Conservation (phyloP, 345 rosid genomes). For the Eucalyptus tenuipes region DNA sequence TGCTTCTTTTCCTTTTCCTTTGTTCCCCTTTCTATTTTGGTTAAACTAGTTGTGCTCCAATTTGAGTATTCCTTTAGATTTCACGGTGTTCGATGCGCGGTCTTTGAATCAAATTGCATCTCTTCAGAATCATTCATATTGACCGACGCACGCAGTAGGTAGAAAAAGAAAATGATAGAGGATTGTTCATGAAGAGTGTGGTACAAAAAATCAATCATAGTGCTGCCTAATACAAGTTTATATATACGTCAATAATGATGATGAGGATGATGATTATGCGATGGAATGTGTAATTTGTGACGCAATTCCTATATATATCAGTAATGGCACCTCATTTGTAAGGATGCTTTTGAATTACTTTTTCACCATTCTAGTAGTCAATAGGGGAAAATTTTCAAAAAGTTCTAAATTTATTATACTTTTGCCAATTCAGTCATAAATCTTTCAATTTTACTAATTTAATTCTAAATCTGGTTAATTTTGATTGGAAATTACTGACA, state of each 20-base stretch:
- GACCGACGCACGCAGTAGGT: neutral
- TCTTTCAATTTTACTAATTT: no score
- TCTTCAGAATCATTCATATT: neutral
- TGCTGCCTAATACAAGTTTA: neutral
- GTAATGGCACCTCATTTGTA: no score
- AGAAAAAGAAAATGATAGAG: neutral
- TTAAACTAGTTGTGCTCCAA: neutral
- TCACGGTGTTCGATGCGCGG: neutral
- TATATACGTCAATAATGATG: no score
- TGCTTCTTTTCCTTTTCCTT: no score
- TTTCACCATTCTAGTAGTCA: neutral
- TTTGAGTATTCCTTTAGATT: neutral
- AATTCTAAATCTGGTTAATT: fast-evolving
- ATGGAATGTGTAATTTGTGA: neutral
- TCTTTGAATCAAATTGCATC: neutral
- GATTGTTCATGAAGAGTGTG: no score
- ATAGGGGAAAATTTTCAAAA: no score
- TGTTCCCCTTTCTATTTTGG: no score
- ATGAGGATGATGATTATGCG: neutral
- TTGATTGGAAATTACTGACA: no score
- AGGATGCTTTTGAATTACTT: neutral
- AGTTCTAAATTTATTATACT: no score
- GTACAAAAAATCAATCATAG: neutral
- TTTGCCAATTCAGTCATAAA: fast-evolving
- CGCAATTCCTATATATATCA: no score